These are phyloP conservation scores for Podospora tetraspora DNA, from an alignment of 495 filamentous ascomycete species.

Conservation along the genomic window DNA sequence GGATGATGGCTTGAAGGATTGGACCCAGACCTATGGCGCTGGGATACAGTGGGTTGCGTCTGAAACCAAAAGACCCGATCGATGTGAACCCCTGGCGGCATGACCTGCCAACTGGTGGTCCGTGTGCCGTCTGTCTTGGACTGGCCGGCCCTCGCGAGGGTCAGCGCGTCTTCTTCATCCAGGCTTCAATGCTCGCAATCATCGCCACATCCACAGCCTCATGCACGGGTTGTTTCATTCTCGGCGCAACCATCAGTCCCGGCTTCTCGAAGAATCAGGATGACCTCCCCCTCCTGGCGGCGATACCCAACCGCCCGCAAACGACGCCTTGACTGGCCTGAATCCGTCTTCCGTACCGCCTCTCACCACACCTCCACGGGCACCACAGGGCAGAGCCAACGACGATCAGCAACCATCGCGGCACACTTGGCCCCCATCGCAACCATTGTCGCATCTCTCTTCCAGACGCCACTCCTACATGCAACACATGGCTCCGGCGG, in stretches of 20 bases:
- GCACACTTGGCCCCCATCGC: not conserved
- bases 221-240: not conserved
- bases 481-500: not conserved
- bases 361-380: not conserved
- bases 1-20: not conserved
- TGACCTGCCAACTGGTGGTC: not conserved
- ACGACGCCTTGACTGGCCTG: not conserved
- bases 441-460: not conserved
- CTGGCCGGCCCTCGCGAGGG: not conserved
- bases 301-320: not conserved
- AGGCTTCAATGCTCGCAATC: not conserved
- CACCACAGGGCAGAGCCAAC: not conserved
- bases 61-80: not conserved
- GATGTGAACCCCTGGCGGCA: not conserved
- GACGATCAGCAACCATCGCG: not conserved
- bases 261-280: not conserved
- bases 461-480: not conserved
- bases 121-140: not conserved
- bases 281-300: not conserved
- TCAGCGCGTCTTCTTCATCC: no score
- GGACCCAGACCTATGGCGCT: not conserved
- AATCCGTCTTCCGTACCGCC: not conserved
- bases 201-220: no score
- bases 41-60: not conserved
- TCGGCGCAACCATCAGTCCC: not conserved